Base-by-base conservation (phyloP, 1,284 basidiomycete genomes). In the Trichosporon sp. region DNA sequence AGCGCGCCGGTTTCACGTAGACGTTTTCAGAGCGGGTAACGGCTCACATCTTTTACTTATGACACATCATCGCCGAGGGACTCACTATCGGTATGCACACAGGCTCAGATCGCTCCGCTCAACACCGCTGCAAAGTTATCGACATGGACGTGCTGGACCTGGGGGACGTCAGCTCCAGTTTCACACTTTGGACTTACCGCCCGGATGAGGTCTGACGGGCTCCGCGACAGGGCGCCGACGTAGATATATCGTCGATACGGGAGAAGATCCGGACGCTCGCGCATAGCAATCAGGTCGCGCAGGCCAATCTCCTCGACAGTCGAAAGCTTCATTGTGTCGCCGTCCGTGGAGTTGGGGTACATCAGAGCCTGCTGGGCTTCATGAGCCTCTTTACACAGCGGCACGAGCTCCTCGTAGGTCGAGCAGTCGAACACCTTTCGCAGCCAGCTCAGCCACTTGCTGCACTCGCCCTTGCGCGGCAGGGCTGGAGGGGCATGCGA, bases 221-320 rank as follows among this genome's bases (percentile, higher is more conserved):
- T 64, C 56, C 18, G 31, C 18, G 56, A 60, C 21, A 75, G 53
- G 32, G 71, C 68, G 4, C 76, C 78, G 11, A 81, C 70, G 68
- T 76, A 77, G 1, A 81, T 53, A 47, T 72, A 80, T 13, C 77
- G 70, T 34, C 76, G 69, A 65, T 78, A 79, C 13, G 75, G 74
- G 9, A 76, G 56, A 0, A 76, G 15, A 66, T 80, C 74, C 6
- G 77, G 76, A 47, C 74, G 65, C 11, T 63, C 62, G 25, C 74
- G 68, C 75, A 81, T 78, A 4, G 29, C 68, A 11, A 56, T 64
- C 23, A 79, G 51, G 68, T 80, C 80, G n/a, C 65, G 63, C 15
- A 78, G 23, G 25, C 75, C 76, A 0, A 51, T 65, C 32, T 31
- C 25, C 62, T 79, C 75, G 23, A 77, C 68, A 29, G 72, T 68